Percentiles rank a stretch among this genome's conserved stretches.
Conservation (phyloP, 1,284 basidiomycete genomes). For the Ceratobasidium sp. region DNA sequence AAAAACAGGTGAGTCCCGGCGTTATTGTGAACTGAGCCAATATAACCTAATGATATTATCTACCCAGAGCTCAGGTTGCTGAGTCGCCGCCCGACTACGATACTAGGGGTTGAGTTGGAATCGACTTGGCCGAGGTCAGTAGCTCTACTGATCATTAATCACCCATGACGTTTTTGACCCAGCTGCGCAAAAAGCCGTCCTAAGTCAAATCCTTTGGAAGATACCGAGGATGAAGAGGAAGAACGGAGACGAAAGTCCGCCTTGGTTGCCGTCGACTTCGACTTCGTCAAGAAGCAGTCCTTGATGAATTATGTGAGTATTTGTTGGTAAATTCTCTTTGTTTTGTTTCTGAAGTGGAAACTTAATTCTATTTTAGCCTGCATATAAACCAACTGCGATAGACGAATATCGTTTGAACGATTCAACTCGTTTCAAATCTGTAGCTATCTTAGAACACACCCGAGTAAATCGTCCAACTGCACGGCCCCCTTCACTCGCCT, state of each 20-base stretch:
- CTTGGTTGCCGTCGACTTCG: slow-evolving; percentile 42
- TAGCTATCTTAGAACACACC: slow-evolving; percentile 2
- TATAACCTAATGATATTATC: background rate
- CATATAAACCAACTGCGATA: background rate
- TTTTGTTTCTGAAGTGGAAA: background rate
- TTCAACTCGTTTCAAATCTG: background rate
- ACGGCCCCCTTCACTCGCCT: no score
- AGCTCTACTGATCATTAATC: no score
- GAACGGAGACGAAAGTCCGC: slow-evolving; percentile 38
- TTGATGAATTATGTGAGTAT: slow-evolving; percentile 6
- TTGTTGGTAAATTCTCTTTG: background rate
- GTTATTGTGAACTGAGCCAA: background rate
- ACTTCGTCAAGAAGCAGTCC: slow-evolving; percentile 6
- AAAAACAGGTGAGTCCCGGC: background rate
- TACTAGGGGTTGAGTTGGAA: background rate
- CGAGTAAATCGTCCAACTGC: background rate
- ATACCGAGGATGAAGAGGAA: slow-evolving; percentile 37
- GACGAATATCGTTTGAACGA: background rate
- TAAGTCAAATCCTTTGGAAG: slow-evolving; percentile 30
- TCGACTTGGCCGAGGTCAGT: slow-evolving; percentile 6
- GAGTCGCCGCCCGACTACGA: background rate
- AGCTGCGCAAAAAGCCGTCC: no score
- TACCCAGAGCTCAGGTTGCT: slow-evolving; percentile 5
- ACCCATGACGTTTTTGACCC: no score
- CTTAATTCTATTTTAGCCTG: background rate